Base-by-base conservation (phyloP, 495 filamentous ascomycete genomes). In the Chaetomidium leptoderma region DNA sequence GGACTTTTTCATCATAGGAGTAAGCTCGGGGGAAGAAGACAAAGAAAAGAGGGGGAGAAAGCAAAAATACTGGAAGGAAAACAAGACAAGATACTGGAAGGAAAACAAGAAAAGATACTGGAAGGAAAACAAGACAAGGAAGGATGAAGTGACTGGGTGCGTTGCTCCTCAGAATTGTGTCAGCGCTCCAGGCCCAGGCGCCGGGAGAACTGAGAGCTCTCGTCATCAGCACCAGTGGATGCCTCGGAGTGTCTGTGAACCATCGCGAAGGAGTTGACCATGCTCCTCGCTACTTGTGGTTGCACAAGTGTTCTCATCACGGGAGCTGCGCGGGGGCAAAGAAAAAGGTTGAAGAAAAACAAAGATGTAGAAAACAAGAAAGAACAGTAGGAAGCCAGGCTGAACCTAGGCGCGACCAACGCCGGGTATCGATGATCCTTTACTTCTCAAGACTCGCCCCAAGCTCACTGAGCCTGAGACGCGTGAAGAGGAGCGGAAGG, bases 1-100 rank as follows among this genome's bases (percentile, higher is more conserved):
- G 43, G 43, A 45, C 43, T 43, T 3, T 1, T 29, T 45, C 43
- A 45, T 45, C 43, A 45, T 45, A 11, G 43, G 43, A 45, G 24
- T 16, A 16, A 1, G 16, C 16, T 19, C 24, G 8, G 8, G 43
- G 6, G 16, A 21, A 30, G 3, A 27, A 30, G 16, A 8, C 6
- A 19, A 27, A 21, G 27, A 48, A 30, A 30, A 27, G 8, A 19
- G 4, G n/a, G n/a, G n/a, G n/a, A 29, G 23, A 14, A 16, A 45
- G 43, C 1, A n/a, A 23, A 27, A 16, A 29, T 27, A 45, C 24
- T 10, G 13, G 3, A 29, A 6, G 43, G 29, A 26, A 27, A n/a
- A 24, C 4, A 27, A 44, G n/a, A n/a, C n/a, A n/a, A n/a, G n/a
- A 24, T 6, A 13, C 4, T 9, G 14, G 8, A 4, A 27, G 14